phyloP scores from a whole-genome alignment of 2,329 filamentous ascomycete species.

The Sporothrix humicola region DNA sequence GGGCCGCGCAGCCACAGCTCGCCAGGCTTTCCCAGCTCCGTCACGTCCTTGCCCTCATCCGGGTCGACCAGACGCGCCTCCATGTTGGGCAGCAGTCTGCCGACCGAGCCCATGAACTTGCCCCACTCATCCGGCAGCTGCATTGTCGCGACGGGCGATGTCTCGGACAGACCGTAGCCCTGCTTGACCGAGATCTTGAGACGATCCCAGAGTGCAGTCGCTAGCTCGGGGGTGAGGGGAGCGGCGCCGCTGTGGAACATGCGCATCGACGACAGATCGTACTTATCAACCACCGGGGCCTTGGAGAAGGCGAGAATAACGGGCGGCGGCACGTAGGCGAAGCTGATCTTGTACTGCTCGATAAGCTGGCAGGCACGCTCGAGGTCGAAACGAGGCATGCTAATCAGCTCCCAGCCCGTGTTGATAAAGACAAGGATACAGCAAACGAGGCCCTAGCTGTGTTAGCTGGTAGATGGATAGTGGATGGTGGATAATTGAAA shows the following conservation, averaged over 20 bases:
- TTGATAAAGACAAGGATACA: slow-evolving; percentile 72
- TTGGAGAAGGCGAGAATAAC: slow-evolving; percentile 82
- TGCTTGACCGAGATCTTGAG: slow-evolving; percentile 85
- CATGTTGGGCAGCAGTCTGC: slow-evolving; percentile 77
- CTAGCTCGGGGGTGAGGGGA: slow-evolving; percentile 79
- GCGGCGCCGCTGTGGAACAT: slow-evolving; percentile 90
- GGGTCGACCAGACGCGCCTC: slow-evolving; percentile 79
- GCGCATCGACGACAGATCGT: slow-evolving; percentile 77
- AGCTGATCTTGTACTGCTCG: slow-evolving; percentile 76
- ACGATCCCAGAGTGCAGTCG: slow-evolving; percentile 74
- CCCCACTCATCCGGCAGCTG: slow-evolving; percentile 79
- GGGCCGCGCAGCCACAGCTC: slow-evolving; percentile 80
- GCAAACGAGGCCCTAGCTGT: slow-evolving; percentile 65
- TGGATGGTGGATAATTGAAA: background rate
- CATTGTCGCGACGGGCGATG: slow-evolving; percentile 76
- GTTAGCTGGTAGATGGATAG: background rate
- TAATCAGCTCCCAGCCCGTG: slow-evolving; percentile 68
- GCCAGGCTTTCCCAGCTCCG: slow-evolving; percentile 60
- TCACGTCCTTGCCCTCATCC: slow-evolving; percentile 59
- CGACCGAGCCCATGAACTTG: slow-evolving; percentile 76
- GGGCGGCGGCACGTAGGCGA: slow-evolving; percentile 82
- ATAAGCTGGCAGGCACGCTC: slow-evolving; percentile 78
- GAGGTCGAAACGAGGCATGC: slow-evolving; percentile 82
- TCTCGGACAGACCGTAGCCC: slow-evolving; percentile 89
- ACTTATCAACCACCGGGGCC: slow-evolving; percentile 76